Evolutionary conservation across 768 basidiomycete genomes (phyloP).

Genomic region (Trametes villosa): DNA sequence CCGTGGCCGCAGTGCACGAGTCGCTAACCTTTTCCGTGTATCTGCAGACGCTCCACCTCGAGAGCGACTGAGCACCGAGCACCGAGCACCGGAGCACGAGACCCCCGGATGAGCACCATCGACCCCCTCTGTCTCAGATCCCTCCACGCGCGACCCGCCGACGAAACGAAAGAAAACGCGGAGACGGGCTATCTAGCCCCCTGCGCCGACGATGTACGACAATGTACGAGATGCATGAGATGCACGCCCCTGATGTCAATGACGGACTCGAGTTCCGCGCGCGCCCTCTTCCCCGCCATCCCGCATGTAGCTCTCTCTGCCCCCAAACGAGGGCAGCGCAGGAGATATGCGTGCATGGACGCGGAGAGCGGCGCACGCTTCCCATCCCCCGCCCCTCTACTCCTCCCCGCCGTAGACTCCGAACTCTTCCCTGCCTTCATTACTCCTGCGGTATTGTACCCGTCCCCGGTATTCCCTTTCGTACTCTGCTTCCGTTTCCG

Average conservation of each 20-base stretch:
- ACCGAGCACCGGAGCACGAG: not conserved
- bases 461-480: no score
- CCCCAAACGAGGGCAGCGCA: no score
- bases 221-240: not conserved
- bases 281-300: no score
- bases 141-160: not conserved
- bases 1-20: not conserved
- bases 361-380: not conserved
- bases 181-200: not conserved
- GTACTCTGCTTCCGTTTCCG: no score
- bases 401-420: not conserved
- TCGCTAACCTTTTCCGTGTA: no score
- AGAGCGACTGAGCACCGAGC: not conserved
- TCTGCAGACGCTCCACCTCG: slow-evolving; percentile 11
- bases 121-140: not conserved
- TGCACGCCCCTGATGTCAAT: not conserved
- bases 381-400: not conserved
- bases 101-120: not conserved
- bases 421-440: no score
- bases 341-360: no score
- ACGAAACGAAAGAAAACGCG: slow-evolving; percentile 13
- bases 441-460: no score
- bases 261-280: no score
- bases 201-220: not conserved
- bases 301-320: no score